phyloP scores from a whole-genome alignment of 2,329 filamentous ascomycete genomes.

The Sordariomycetes sp. region DNA sequence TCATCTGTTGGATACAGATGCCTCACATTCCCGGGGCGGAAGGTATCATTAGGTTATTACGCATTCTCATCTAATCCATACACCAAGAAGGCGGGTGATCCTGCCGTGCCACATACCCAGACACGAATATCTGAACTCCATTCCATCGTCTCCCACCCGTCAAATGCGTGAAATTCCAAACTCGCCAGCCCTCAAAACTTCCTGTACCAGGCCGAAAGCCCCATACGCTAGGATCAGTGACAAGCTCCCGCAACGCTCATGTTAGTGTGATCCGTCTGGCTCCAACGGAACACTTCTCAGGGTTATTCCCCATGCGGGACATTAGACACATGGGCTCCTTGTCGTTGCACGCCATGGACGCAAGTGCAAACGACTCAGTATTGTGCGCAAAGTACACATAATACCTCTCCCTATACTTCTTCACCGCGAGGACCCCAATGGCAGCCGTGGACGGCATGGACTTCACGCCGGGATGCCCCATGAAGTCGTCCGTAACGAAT shows the following conservation, averaged over 20 bases:
- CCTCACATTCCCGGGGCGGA: background rate
- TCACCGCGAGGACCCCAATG: conserved; percentile 84
- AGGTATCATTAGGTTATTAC: background rate
- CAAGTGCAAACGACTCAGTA: conserved; percentile 78
- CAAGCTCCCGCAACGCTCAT: background rate
- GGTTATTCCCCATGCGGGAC: conserved; percentile 19
- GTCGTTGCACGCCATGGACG: conserved; percentile 78
- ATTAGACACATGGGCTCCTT: conserved; percentile 70
- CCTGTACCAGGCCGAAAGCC: too few species aligned
- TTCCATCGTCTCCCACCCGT: background rate
- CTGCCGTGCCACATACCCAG: background rate
- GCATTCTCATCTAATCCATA: background rate
- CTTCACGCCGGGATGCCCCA: conserved; percentile 77
- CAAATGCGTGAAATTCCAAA: background rate
- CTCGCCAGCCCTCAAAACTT: too few species aligned
- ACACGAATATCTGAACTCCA: background rate
- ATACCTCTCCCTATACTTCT: conserved; percentile 66
- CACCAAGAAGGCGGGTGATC: background rate
- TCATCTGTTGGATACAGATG: background rate
- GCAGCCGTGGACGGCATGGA: conserved; percentile 74
- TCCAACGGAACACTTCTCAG: background rate
- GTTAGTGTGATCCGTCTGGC: background rate
- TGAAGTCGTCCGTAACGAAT: conserved; percentile 84
- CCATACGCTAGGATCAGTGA: too few species aligned
- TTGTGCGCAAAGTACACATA: conserved; percentile 94